Base-by-base conservation (phyloP, 2,329 filamentous ascomycete genomes). In the Aspergillus clavatus region DNA sequence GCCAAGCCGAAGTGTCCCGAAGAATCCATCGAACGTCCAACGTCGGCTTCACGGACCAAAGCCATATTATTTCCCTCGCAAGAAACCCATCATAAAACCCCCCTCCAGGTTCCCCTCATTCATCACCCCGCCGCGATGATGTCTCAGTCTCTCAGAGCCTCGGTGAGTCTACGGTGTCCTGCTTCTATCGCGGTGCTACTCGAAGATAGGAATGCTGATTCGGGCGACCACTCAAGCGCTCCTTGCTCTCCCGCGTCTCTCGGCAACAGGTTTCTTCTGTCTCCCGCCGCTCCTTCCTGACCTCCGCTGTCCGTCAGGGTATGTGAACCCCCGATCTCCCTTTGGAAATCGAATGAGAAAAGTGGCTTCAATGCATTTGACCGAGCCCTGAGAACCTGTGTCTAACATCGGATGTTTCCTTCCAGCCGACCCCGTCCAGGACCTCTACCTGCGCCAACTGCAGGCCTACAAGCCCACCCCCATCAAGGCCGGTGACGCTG, bases 381-480 rank as follows among this genome's bases (percentile, higher is more conserved):
- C 19, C n/a, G 29, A 8, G 3, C 11, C 23, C 19, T 21, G 31
- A 19, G 14, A 4, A 33, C 45, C 26, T n/a, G 29, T 53, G 46
- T 45, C 55, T 58, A 53, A 63, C 52, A 44, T 48, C 41, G 42
- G 47, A 46, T 33, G 40, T 39, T 38, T 47, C n/a, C n/a, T 42
- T 55, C 28, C 67, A 97, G 93, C 88, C 82, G 93, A 98, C 73
- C 83, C 95, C 65, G 88, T 98, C 62, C 93, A 97, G 76, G 91
- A 97, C 70, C 82, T 98, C 67, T 98, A 98, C 80, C 83, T 98
- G 61, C 86, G 85, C 72, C 90, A 97, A 75, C 83, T 98, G 68
- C 93, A 91, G 77, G 82, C 83, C 73, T 97, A 95, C 86, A 97
- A 97, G 82, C 77, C 84, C 54, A 77, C 87, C 46, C 77, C 82